Evolutionary conservation across 176 grass and related monocot genomes (phyloP).

Genomic region (Poa pratensis): DNA sequence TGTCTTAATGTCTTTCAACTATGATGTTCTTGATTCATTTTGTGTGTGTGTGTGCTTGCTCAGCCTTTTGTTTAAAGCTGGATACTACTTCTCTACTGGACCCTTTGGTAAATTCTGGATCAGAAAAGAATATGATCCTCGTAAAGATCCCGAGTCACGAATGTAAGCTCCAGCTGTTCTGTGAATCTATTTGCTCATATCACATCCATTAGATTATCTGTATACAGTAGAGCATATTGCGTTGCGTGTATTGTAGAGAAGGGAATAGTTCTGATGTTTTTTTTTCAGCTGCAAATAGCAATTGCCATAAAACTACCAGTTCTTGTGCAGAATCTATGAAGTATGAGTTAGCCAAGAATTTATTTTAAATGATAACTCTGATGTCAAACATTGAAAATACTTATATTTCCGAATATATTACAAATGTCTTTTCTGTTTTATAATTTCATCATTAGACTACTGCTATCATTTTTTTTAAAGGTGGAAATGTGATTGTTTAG

Average conservation of each 20-base stretch:
- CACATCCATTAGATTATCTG: conserved; percentile 29
- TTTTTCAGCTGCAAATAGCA: conserved; percentile 15
- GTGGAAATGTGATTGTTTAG: background rate
- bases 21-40: conserved; percentile 12
- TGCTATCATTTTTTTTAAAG: conserved; percentile 10
- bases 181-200: conserved; percentile 16
- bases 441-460: background rate
- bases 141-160: conserved; percentile 79
- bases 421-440: background rate
- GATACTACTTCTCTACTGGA: conserved; percentile 94
- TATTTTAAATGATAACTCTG: background rate
- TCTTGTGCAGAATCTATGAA: conserved; percentile 1
- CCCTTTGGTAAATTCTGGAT: conserved; percentile 93
- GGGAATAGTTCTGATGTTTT: conserved; percentile 8
- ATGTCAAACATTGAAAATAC: background rate
- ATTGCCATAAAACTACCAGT: background rate
- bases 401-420: conserved; percentile 12
- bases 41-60: conserved; percentile 31
- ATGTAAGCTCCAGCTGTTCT: conserved; percentile 57
- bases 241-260: conserved; percentile 15
- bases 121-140: conserved; percentile 94
- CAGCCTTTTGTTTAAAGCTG: conserved; percentile 96
- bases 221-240: background rate
- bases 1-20: conserved; percentile 20
- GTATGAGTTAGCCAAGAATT: background rate